Evolutionary conservation across 805 yeast genomes (phyloP), one percentile per base, ranked within the genome.

Genomic region (Yamadazyma akitaensis): DNA sequence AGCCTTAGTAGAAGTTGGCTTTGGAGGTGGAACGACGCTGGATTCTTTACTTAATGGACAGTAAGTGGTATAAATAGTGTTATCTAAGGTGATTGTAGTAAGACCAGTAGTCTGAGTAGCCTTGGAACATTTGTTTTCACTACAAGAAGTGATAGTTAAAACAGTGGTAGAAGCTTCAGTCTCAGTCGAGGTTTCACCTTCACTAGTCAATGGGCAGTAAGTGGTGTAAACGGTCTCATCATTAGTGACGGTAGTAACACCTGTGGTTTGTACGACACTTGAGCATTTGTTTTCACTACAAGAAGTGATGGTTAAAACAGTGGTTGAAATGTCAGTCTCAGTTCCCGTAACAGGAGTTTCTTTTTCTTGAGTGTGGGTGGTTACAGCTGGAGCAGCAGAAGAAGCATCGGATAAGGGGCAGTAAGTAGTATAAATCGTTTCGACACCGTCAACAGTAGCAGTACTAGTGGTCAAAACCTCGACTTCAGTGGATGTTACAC

Each of bases 371-470:
- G 21, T 21, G 10, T 21, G 30, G 14, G 19, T 7, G 14, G 48
- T 18, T 16, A 40, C 43, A 17, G 25, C 44, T 17, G 51, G 32
- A 33, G 55, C 44, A n/a, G 17, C 40, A 30, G 37, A 13, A 30
- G 41, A n/a, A n/a, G 37, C 31, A 13, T 37, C 40, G 18, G 43
- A 38, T 28, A 50, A 43, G 40, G 56, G 56, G 53, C 71, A 65
- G 61, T 61, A 65, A 21, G 77, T 70, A 48, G 77, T 68, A 60
- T 62, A 60, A 33, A 65, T 61, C 19, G 74, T 68, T 41, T 51
- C 61, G 18, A 57, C 57, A 25, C 69, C 76, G 44, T 62, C 53
- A 25, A 62, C 60, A 34, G 68, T 62, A 33, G 64, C 52, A 37
- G 75, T 68, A 44, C 64, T 51, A 30, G 62, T 55, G 19, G 61